Conservation (phyloP, 495 filamentous ascomycete genomes). For the Friedmanniomyces endolithicus region DNA sequence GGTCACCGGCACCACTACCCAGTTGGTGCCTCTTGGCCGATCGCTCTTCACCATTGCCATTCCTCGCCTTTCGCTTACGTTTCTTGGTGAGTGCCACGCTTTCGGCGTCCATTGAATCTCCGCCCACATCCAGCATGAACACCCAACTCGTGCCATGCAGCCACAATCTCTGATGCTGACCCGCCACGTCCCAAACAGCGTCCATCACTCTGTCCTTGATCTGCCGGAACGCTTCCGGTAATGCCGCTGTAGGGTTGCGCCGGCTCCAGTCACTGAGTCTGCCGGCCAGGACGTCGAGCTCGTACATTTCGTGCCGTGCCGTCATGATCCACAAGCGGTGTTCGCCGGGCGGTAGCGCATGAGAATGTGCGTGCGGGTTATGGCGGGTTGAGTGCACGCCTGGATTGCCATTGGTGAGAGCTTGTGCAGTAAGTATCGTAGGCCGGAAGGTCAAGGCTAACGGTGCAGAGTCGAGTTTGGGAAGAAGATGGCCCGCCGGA, state of each 20-base stretch:
- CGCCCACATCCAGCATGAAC: slow-evolving; percentile 80
- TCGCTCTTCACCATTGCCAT: slow-evolving; percentile 20
- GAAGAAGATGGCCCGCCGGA: slow-evolving; percentile 56
- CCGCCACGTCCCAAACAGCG: slow-evolving; percentile 64
- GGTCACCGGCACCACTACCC: slow-evolving; percentile 47
- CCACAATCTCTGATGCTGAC: slow-evolving; percentile 55
- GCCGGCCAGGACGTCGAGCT: slow-evolving; percentile 65
- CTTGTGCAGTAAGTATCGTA: slow-evolving; percentile 23
- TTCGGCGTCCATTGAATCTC: slow-evolving; percentile 42
- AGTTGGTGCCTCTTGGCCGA: slow-evolving; percentile 35
- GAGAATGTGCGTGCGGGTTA: slow-evolving; percentile 37
- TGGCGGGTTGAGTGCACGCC: slow-evolving; percentile 34
- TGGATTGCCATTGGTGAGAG: slow-evolving; percentile 33
- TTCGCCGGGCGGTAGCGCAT: slow-evolving; percentile 34
- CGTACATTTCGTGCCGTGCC: slow-evolving; percentile 57
- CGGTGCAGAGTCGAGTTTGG: slow-evolving; percentile 58
- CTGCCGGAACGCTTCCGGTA: slow-evolving; percentile 58
- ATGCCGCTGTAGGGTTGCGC: slow-evolving; percentile 58
- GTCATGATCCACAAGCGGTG: slow-evolving; percentile 65
- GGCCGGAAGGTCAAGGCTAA: slow-evolving; percentile 68
- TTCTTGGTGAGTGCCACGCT: slow-evolving; percentile 22
- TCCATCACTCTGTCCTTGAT: slow-evolving; percentile 70
- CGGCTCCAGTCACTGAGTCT: slow-evolving; percentile 72
- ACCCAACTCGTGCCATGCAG: slow-evolving; percentile 74
- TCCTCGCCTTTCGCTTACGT: slow-evolving; percentile 11